Evolutionary conservation across 139 green algal species (phyloP).

Genomic region (Spirogloea muscicola): DNA sequence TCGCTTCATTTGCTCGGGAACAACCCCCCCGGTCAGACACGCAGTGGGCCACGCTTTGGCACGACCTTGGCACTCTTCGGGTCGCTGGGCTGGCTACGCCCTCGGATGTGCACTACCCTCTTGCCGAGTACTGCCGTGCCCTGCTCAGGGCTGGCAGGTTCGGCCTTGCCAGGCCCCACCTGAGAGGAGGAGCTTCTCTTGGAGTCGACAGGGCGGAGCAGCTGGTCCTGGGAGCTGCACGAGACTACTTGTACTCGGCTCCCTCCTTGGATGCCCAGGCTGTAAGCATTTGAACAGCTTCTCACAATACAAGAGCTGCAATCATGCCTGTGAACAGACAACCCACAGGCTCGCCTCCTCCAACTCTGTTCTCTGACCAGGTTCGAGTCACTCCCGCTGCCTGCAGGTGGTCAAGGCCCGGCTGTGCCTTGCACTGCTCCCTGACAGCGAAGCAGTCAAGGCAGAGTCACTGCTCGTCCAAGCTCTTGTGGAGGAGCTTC

Average conservation of each 20-base stretch:
- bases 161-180: neutral
- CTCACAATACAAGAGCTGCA: no score
- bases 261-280: constrained; percentile 1
- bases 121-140: constrained; percentile 10
- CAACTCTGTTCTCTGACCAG: neutral
- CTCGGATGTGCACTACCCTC: constrained; percentile 9
- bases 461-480: neutral
- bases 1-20: constrained; percentile 6
- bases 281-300: constrained; percentile 12
- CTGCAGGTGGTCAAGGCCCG: constrained; percentile 5
- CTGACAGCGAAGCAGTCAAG: neutral
- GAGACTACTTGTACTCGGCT: constrained; percentile 23
- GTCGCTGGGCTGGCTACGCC: neutral
- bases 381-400: neutral
- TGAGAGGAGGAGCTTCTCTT: constrained; percentile 11
- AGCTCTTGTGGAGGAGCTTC: constrained; percentile 14
- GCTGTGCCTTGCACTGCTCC: constrained; percentile 5
- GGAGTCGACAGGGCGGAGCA: constrained; percentile 6
- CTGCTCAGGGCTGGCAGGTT: constrained; percentile 21
- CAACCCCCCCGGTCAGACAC: constrained; percentile 19
- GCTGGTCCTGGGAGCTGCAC: constrained; percentile 16
- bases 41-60: constrained; percentile 25
- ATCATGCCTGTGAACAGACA: no score
- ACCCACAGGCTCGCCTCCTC: no score
- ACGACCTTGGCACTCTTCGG: constrained; percentile 19